A percentile compares a stretch with the other conserved stretches of the same genome.
Conservation (phyloP, 345 rosid species). For the Schrenkiella parvula region DNA sequence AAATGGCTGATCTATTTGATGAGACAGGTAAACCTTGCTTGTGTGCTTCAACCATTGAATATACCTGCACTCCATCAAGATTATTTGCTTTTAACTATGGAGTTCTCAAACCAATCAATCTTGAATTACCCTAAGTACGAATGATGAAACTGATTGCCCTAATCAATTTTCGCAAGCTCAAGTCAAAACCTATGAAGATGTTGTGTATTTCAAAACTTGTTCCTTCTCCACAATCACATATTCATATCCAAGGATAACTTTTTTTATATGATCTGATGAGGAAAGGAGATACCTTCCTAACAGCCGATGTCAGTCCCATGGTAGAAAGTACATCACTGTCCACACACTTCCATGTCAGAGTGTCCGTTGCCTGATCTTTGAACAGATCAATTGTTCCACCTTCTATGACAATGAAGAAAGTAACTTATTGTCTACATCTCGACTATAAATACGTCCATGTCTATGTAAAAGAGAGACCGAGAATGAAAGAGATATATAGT, state of each 20-base stretch:
- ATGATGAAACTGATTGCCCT: background rate
- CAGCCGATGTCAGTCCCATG: slow-evolving; percentile 36
- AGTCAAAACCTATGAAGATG: background rate
- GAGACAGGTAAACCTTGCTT: slow-evolving; percentile 15
- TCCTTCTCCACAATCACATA: background rate
- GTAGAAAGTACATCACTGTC: slow-evolving; percentile 29
- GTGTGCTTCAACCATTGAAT: slow-evolving; percentile 33
- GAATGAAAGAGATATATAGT: background rate
- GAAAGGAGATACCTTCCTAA: slow-evolving; percentile 30
- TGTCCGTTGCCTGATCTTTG: slow-evolving; percentile 1
- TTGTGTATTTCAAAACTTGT: background rate
- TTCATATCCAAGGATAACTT: background rate
- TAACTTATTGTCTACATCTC: background rate
- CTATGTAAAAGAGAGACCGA: background rate
- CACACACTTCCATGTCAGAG: slow-evolving; percentile 26
- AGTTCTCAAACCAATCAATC: background rate
- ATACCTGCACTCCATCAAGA: slow-evolving; percentile 27
- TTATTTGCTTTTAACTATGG: background rate
- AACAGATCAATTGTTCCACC: slow-evolving; percentile 7
- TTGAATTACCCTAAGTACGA: background rate
- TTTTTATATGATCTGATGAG: background rate
- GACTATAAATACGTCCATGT: background rate
- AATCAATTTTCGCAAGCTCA: background rate
- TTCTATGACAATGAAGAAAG: slow-evolving; percentile 5
- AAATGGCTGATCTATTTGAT: slow-evolving; percentile 6